Base-by-base conservation (phyloP, 2,329 filamentous ascomycete genomes). In the Cladobotryum protrusum region DNA sequence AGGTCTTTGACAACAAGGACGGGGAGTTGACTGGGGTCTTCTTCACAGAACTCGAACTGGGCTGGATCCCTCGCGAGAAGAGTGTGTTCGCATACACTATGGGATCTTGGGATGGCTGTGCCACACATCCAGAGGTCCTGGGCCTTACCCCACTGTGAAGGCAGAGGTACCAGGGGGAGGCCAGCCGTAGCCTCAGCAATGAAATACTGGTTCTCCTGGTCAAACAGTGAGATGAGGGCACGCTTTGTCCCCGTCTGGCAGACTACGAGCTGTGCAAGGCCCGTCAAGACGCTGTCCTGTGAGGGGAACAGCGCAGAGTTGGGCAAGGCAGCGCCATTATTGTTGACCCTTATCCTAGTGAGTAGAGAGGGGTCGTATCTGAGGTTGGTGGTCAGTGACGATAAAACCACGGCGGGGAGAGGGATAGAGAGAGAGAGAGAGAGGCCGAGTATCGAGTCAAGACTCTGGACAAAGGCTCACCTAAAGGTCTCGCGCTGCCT, bases 161-260 rank as follows among this genome's bases (percentile, higher is more conserved):
- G 39, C 6, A 40, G 35, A 5, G 52, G 50, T 13, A 39, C 29
- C 11, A 75, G 55, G 1, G 66, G 67, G 14, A 70, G 57, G 2
- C 62, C 62, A 4, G 62, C 64, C 2, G 72, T 73, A 6, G 72
- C 71, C 52, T 78, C 74, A 43, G 73, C 72, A 17, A 78, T 59
- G 20, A 77, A 60, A 48, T 76, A 67, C 53, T 78, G 73, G 47
- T 67, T 57, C 9, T 64, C 62, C 5, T 61, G 62, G 57, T 75
- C 74, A 52, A 78, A 76, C 17, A 78, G 63, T 3, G 74, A 77
- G 42, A 78, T 66, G 17, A 76, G 53, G 18, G 65, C 64, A 39
- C 73, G 68, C 17, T 66, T 58, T 5, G 63, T 65, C n/a, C 67
- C 63, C 8, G 77, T 60, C 5, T 71, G 66, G 40, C 72, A 61